Percentiles rank a stretch among this genome's conserved stretches.
Conservation (phyloP, 225 moss, liverwort and hornwort genomes). For the Ulota crispa region DNA sequence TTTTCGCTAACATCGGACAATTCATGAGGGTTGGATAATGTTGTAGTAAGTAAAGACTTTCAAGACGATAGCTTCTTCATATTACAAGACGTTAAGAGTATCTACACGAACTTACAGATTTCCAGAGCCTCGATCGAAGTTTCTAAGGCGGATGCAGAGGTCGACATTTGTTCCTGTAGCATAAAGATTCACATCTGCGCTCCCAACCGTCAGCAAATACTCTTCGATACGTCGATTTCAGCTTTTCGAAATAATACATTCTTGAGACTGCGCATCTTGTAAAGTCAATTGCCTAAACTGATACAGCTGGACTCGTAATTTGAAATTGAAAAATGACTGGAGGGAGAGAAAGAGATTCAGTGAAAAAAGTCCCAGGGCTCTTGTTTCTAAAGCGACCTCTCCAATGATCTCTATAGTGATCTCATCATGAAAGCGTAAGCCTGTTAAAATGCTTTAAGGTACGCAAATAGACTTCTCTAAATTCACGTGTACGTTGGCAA, state of each 20-base stretch:
- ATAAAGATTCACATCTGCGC: conserved; percentile 22
- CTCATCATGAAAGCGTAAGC: not conserved
- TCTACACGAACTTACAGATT: conserved; percentile 16
- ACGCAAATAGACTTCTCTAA: not conserved
- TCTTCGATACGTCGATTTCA: not conserved
- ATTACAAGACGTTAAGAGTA: not conserved
- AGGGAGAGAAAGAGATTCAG: not conserved
- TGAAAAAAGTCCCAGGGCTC: not conserved
- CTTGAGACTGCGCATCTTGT: not conserved
- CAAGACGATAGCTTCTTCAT: not conserved
- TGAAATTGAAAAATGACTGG: not conserved
- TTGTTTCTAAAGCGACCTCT: too few relatives aligned
- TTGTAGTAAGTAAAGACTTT: not conserved
- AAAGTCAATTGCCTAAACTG: not conserved
- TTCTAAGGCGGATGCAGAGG: conserved; percentile 17
- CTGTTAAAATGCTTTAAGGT: not conserved
- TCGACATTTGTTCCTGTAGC: conserved; percentile 12
- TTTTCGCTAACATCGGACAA: not conserved
- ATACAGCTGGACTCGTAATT: not conserved
- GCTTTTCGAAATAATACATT: not conserved
- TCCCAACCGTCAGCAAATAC: not conserved
- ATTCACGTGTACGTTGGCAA: not conserved
- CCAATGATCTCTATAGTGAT: not conserved
- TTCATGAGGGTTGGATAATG: not conserved
- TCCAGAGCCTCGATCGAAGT: conserved; percentile 5